Evolutionary conservation across 257 asterid genomes (phyloP).

Genomic region (Verbascum thapsus): DNA sequence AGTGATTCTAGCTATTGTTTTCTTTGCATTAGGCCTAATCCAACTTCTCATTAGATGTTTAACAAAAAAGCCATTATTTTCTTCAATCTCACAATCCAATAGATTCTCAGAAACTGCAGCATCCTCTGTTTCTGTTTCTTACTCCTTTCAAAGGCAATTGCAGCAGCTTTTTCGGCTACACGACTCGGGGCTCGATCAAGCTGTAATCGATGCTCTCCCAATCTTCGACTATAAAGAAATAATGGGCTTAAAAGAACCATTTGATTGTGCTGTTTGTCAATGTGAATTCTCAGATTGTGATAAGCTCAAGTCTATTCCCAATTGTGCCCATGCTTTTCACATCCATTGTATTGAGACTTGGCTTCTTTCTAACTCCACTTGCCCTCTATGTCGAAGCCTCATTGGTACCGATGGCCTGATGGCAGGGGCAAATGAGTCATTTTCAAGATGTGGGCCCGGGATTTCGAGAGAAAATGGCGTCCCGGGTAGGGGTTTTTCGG

Average conservation of each 20-base stretch:
- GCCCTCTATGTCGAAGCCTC: constrained; percentile 49
- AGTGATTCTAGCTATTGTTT: constrained; percentile 52
- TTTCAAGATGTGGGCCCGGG: background rate
- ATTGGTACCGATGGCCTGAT: constrained; percentile 33
- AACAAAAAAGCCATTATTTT: constrained; percentile 45
- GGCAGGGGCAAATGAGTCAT: constrained; percentile 10
- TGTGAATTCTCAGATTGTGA: constrained; percentile 42
- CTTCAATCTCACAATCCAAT: constrained; percentile 55
- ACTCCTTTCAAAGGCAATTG: constrained; percentile 56
- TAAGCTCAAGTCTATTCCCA: constrained; percentile 46
- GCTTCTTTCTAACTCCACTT: constrained; percentile 51
- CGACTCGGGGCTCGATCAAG: constrained; percentile 50
- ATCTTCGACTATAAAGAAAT: constrained; percentile 43
- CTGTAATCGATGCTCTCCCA: constrained; percentile 43
- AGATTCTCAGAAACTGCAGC: constrained; percentile 35
- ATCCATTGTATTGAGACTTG: constrained; percentile 50
- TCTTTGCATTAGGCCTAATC: constrained; percentile 56
- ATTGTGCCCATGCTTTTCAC: constrained; percentile 50
- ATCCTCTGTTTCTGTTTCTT: constrained; percentile 41
- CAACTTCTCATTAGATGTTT: constrained; percentile 48
- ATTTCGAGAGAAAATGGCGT: constrained; percentile 18
- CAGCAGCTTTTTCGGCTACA: constrained; percentile 50
- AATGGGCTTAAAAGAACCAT: constrained; percentile 44
- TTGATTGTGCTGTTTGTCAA: constrained; percentile 48
- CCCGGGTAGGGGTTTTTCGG: constrained; percentile 31